A percentile compares a stretch with the other conserved stretches of the same genome.
These are phyloP conservation scores for Amaranthus tricolor DNA, from an alignment of 179 eudicot genomes.

Conservation along the genomic window DNA sequence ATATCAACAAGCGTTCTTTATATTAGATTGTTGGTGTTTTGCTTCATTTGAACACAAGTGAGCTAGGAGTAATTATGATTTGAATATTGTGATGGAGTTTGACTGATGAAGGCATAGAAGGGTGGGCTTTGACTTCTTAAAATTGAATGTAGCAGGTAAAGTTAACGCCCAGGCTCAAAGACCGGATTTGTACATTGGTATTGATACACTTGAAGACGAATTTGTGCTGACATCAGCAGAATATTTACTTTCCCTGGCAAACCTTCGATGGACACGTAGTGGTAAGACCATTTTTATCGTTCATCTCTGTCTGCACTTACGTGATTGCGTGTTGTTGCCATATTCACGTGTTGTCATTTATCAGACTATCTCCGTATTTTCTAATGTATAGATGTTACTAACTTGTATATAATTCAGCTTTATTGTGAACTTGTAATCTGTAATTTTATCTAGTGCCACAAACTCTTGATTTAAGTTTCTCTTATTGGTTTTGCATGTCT, in stretches of 20 bases:
- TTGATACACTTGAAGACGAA: slow-evolving; percentile 91
- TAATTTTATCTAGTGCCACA: too few species aligned
- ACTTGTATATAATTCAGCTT: neutral
- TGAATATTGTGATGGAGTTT: neutral
- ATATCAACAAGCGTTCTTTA: neutral
- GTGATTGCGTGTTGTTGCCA: neutral
- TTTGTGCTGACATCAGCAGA: slow-evolving; percentile 81
- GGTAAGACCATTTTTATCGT: slow-evolving; percentile 39
- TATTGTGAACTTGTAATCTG: neutral
- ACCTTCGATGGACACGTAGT: slow-evolving; percentile 59
- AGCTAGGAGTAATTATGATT: neutral
- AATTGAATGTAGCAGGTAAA: slow-evolving; percentile 43
- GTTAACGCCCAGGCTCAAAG: slow-evolving; percentile 40
- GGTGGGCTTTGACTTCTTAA: slow-evolving; percentile 3
- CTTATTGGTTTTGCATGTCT: too few species aligned
- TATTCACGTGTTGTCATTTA: neutral
- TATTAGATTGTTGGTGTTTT: neutral
- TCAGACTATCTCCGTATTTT: neutral
- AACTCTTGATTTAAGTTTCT: too few species aligned
- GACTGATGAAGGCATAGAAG: neutral
- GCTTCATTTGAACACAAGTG: neutral
- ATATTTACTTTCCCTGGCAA: slow-evolving; percentile 65
- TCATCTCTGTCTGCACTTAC: neutral
- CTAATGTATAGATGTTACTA: neutral
- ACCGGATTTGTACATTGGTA: slow-evolving; percentile 46